These are phyloP conservation scores for Amanita pallidorosea DNA, from an alignment of 768 basidiomycete genomes.

Conservation along the genomic window DNA sequence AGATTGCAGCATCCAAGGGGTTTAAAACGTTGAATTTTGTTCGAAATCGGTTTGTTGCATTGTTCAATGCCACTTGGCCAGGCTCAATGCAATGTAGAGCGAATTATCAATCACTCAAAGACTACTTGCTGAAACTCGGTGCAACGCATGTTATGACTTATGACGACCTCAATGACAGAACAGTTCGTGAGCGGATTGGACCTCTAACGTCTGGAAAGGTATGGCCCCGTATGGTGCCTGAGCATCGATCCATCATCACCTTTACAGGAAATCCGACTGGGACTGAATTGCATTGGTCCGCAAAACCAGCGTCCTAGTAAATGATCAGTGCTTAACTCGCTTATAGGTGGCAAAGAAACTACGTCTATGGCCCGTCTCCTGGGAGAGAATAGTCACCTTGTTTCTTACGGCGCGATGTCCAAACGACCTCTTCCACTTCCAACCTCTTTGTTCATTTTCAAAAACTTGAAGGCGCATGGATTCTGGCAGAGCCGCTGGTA, in stretches of 20 bases:
- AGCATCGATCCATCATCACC: neutral
- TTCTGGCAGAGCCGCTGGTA: slow-evolving; percentile 80
- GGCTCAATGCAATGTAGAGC: slow-evolving; percentile 27
- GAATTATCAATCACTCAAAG: slow-evolving; percentile 37
- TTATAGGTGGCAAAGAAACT: slow-evolving; percentile 50
- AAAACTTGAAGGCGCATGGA: slow-evolving; percentile 63
- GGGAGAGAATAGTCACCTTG: slow-evolving; percentile 57
- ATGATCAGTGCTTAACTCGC: neutral
- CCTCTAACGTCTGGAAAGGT: slow-evolving; percentile 60
- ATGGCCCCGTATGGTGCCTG: slow-evolving; percentile 4
- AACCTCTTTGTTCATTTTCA: slow-evolving; percentile 77
- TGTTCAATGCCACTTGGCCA: neutral
- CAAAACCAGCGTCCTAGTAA: neutral
- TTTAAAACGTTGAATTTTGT: slow-evolving; percentile 77
- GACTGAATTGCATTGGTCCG: slow-evolving; percentile 38
- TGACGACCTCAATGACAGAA: slow-evolving; percentile 54
- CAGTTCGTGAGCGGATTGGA: slow-evolving; percentile 41
- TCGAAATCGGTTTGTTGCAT: slow-evolving; percentile 44
- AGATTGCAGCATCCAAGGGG: slow-evolving; percentile 64
- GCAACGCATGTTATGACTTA: slow-evolving; percentile 74
- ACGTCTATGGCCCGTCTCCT: slow-evolving; percentile 60
- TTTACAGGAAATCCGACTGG: slow-evolving; percentile 30
- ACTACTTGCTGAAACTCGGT: slow-evolving; percentile 47
- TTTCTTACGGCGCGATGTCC: slow-evolving; percentile 89
- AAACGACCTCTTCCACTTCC: slow-evolving; percentile 71